A percentile compares a stretch with the other conserved stretches of the same genome.
These are phyloP conservation scores for Beauveria brongniartii DNA, from an alignment of 2,329 filamentous ascomycete species.

Conservation along the genomic window DNA sequence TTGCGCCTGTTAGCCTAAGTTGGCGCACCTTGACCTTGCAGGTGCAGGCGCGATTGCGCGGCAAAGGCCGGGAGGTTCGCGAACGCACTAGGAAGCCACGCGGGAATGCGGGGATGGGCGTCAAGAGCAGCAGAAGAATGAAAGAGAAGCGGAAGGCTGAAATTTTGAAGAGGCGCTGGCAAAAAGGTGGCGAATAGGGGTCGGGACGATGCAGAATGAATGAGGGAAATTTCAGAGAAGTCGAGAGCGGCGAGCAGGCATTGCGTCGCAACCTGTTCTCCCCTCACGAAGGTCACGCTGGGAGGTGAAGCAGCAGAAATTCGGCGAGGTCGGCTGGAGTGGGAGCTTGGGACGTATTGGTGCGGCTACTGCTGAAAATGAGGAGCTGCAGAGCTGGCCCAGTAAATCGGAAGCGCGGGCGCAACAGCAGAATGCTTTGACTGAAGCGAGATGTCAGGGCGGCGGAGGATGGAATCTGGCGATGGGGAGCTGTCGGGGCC, in stretches of 20 bases:
- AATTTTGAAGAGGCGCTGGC: not conserved
- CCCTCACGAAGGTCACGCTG: constrained; percentile 1
- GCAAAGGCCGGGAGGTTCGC: not conserved
- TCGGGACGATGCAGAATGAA: not conserved
- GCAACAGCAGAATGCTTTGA: not conserved
- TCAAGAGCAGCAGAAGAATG: not conserved
- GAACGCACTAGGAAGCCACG: constrained; percentile 1
- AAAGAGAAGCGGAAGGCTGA: not conserved
- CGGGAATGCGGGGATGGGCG: not conserved
- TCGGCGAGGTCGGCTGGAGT: no score
- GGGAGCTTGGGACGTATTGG: not conserved
- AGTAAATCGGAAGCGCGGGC: not conserved
- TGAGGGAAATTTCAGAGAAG: not conserved
- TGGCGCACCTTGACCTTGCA: not conserved
- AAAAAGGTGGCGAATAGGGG: not conserved
- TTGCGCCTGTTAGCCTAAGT: not conserved
- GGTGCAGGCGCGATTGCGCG: constrained; percentile 8
- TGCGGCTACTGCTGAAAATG: not conserved
- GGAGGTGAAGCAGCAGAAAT: not conserved
- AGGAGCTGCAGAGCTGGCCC: not conserved
- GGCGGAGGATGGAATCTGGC: not conserved
- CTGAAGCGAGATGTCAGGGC: not conserved
- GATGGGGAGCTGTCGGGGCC: not conserved
- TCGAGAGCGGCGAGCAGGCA: not conserved
- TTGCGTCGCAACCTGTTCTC: constrained; percentile 8